These are phyloP conservation scores for Papiliotrema terrestris DNA, from an alignment of 1,284 basidiomycete genomes.

Conservation along the genomic window DNA sequence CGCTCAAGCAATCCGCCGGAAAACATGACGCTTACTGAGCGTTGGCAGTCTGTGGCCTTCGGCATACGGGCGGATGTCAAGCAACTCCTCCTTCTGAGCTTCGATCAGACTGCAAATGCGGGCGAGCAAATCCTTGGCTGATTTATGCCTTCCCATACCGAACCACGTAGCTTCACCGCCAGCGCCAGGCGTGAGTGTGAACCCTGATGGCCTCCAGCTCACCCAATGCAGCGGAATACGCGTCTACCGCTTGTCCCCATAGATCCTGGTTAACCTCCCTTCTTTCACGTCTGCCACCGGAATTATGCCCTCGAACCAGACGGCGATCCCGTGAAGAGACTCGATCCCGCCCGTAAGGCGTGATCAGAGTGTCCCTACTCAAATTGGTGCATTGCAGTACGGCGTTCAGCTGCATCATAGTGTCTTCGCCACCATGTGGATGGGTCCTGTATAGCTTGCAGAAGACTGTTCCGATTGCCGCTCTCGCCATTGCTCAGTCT, in stretches of 20 bases:
- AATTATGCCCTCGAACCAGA: not conserved
- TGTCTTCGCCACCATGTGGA: not conserved
- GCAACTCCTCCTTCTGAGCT: not conserved
- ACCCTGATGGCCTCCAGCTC: not conserved
- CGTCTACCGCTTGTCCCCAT: conserved; percentile 6
- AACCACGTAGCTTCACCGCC: not conserved
- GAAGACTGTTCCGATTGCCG: not conserved
- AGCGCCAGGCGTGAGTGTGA: not conserved
- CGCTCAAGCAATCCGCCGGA: not conserved
- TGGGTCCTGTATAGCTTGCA: not conserved
- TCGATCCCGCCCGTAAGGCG: not conserved
- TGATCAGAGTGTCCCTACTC: not conserved
- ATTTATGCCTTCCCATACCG: not conserved
- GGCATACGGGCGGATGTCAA: conserved; percentile 7
- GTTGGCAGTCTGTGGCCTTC: conserved; percentile 14
- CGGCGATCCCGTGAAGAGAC: not conserved
- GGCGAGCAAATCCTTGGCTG: not conserved
- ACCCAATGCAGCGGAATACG: conserved; percentile 13
- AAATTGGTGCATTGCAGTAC: not conserved
- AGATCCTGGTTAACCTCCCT: not conserved
- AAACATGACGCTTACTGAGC: conserved; percentile 25
- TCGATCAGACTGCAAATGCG: not conserved
- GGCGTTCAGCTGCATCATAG: not conserved
- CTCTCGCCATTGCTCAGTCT: not conserved
- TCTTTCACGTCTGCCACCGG: not conserved